Evolutionary conservation across 805 yeast genomes (phyloP), one percentile per base, ranked within the genome.

Genomic region (Wickerhamiella bombiphila): DNA sequence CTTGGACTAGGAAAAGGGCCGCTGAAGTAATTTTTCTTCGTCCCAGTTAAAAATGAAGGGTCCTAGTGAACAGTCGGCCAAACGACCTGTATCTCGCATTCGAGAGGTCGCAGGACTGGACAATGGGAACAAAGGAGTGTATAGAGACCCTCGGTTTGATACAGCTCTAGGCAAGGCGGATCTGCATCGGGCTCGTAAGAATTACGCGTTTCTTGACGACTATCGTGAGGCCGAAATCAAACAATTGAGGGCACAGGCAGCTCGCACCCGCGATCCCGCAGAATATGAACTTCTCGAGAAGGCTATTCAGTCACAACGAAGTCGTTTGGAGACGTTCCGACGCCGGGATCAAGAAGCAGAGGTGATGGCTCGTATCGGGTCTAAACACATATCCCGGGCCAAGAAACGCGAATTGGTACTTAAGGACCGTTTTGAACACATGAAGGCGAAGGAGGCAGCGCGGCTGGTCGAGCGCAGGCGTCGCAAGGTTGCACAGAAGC

Each of bases 111-210:
- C 64, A 2, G 63, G 60, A 4, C 56, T 56, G 18, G 43, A 44
- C 22, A 56, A 46, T 54, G 59, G 39, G 49, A 56, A 36, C 49
- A 22, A 56, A 13, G 63, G 62, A 13, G 58, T 77, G 21, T 76
- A 79, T 54, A 68, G 72, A 35, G 98, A 91, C 60, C 77, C 93
- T 24, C 67, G 98, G 48, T 91, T 91, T 55, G 95, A 91, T 57
- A 70, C 88, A 2, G 85, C 94, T 0, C 73, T 74, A 45, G 97
- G 97, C 40, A 78, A 74, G 49, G 81, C 91, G 1, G 88, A 86
- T 54, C 59, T 70, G 41, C 61, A 65, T 22, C 65, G 67, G 41
- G 70, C 80, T 14, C 66, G 96, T 42, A 71, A 74, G 50, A 76
- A 88, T 51, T 91, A 91, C 60, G 69, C 72, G 32, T 91, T 91